These are phyloP conservation scores for Pleoardoris graminearum DNA, from an alignment of 2,329 filamentous ascomycete species.

Conservation along the genomic window DNA sequence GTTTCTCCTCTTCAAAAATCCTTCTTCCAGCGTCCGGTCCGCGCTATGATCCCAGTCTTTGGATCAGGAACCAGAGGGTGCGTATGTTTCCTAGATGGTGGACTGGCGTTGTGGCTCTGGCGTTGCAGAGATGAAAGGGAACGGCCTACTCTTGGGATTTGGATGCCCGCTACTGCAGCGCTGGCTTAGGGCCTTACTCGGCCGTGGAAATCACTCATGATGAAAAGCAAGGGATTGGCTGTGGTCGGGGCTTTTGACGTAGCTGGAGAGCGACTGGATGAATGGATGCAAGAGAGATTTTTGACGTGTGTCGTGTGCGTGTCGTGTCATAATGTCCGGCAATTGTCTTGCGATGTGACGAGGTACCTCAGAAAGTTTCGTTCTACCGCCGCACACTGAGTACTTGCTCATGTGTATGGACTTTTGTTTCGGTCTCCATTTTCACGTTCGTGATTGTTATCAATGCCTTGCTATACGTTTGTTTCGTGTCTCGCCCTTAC, in stretches of 20 bases:
- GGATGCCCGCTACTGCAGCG: constrained; percentile 6
- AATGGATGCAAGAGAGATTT: background rate
- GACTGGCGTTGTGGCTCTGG: constrained; percentile 5
- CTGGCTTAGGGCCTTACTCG: constrained; percentile 1
- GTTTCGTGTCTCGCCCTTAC: too few relatives aligned
- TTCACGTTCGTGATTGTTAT: too few relatives aligned
- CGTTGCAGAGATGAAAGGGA: background rate
- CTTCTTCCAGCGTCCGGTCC: constrained; percentile 10
- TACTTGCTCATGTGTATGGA: too few relatives aligned
- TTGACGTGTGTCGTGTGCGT: background rate
- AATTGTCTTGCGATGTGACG: too few relatives aligned
- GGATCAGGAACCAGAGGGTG: background rate
- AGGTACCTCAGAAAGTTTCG: too few relatives aligned
- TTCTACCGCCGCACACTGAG: too few relatives aligned
- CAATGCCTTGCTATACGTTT: too few relatives aligned
- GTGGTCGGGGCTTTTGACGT: background rate
- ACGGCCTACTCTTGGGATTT: background rate
- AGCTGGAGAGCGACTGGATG: background rate
- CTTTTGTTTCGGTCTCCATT: too few relatives aligned
- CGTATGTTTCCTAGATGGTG: background rate
- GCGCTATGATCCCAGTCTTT: constrained; percentile 9
- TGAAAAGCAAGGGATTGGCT: background rate
- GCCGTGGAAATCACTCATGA: too few relatives aligned
- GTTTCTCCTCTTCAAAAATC: constrained; percentile 12
- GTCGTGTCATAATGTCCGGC: too few relatives aligned